These are phyloP conservation scores for Cicer arietinum DNA, from an alignment of 306 rosid species.

Conservation along the genomic window DNA sequence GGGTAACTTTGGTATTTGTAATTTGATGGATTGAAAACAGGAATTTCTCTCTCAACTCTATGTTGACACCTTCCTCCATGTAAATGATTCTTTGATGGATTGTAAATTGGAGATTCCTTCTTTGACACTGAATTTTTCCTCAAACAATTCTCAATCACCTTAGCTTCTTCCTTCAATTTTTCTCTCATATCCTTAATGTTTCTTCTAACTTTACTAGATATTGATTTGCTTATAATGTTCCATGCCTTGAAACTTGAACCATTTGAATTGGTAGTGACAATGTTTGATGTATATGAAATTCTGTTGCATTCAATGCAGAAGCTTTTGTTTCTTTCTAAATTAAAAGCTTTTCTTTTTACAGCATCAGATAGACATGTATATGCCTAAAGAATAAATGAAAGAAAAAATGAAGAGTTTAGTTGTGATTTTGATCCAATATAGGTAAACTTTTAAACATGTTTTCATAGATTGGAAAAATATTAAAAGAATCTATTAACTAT, in stretches of 20 bases:
- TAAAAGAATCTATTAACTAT: neutral
- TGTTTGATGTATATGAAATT: constrained; percentile 53
- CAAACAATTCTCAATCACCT: constrained; percentile 82
- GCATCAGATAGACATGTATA: constrained; percentile 68
- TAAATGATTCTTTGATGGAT: constrained; percentile 39
- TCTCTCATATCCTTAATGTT: constrained; percentile 66
- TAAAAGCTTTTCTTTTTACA: constrained; percentile 70
- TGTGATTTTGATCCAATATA: neutral
- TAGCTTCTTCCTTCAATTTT: constrained; percentile 74
- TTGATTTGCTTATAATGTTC: constrained; percentile 47
- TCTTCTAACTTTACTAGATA: constrained; percentile 53
- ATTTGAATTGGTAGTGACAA: constrained; percentile 45
- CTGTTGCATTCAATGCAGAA: constrained; percentile 80
- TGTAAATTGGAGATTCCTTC: constrained; percentile 56
- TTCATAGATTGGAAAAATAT: neutral
- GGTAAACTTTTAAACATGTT: neutral
- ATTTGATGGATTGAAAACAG: constrained; percentile 81
- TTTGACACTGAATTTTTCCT: constrained; percentile 54
- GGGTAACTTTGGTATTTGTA: constrained; percentile 70
- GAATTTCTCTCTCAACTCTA: constrained; percentile 62
- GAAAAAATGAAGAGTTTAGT: neutral
- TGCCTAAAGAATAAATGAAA: constrained; percentile 57
- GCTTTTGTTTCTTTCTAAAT: constrained; percentile 60
- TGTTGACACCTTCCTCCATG: constrained; percentile 41
- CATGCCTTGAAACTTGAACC: constrained; percentile 47